Conservation (phyloP, 345 rosid species). For the Sisymbrium altissimum region DNA sequence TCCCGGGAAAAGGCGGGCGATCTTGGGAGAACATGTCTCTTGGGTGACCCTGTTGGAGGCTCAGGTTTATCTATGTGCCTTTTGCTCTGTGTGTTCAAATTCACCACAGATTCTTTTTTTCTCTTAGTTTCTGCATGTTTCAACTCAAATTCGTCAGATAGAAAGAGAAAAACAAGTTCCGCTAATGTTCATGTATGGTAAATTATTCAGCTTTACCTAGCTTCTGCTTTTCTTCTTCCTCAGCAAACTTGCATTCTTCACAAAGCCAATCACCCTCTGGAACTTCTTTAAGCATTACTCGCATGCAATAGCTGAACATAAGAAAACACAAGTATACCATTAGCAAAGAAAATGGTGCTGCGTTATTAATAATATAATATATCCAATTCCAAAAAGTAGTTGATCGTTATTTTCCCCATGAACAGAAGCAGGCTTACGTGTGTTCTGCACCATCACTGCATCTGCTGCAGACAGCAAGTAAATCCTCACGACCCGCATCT, state of each 20-base stretch:
- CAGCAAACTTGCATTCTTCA: conserved; percentile 83
- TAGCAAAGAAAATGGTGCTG: not conserved
- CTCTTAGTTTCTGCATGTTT: conserved; percentile 51
- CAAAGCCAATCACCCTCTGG: conserved; percentile 96
- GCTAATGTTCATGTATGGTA: conserved; percentile 17
- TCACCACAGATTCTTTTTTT: conserved; percentile 36
- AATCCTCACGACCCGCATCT: conserved; percentile 96
- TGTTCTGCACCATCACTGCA: conserved; percentile 99
- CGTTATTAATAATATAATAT: not conserved
- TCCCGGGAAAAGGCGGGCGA: conserved; percentile 48
- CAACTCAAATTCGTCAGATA: conserved; percentile 16
- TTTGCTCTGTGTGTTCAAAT: conserved; percentile 40
- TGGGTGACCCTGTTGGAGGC: conserved; percentile 53
- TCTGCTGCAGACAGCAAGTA: conserved; percentile 87
- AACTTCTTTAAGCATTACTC: conserved; percentile 69
- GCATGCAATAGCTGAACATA: conserved; percentile 85
- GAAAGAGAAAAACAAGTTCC: not conserved
- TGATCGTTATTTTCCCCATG: not conserved
- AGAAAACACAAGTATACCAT: conserved; percentile 15
- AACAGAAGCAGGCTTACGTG: conserved; percentile 56
- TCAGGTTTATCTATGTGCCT: conserved; percentile 52
- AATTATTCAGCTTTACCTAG: conserved; percentile 44
- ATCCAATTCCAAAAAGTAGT: not conserved
- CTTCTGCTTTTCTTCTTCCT: conserved; percentile 57
- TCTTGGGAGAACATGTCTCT: conserved; percentile 50